Evolutionary conservation across 2,329 filamentous ascomycete species (phyloP).

Genomic region (Colletotrichum sp.): DNA sequence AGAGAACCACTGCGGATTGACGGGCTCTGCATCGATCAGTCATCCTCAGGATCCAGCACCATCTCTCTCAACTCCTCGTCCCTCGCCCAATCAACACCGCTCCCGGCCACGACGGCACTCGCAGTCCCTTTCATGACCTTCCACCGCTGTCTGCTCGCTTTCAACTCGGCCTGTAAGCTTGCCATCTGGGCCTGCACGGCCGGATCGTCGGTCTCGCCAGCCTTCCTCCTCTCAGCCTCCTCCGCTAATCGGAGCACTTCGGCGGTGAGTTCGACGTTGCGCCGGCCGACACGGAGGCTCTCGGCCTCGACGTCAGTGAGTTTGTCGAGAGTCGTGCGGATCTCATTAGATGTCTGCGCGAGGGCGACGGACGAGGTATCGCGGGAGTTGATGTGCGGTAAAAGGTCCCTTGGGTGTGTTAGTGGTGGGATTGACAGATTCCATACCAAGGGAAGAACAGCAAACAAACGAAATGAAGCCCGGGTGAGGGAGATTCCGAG

Average conservation of each 20-base stretch:
- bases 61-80: conserved; percentile 71
- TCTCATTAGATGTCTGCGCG: conserved; percentile 61
- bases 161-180: conserved; percentile 63
- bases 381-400: conserved; percentile 69
- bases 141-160: conserved; percentile 69
- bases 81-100: conserved; percentile 80
- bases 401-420: conserved; percentile 61
- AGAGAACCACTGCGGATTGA: not conserved
- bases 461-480: not conserved
- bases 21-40: not conserved
- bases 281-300: conserved; percentile 57
- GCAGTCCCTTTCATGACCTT: conserved; percentile 78
- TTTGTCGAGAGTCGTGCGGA: conserved; percentile 54
- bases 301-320: conserved; percentile 64
- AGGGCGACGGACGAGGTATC: conserved; percentile 70
- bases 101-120: conserved; percentile 80
- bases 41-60: conserved; percentile 70
- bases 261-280: conserved; percentile 68
- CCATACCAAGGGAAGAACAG: not conserved
- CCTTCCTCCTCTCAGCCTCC: conserved; percentile 56
- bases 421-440: not conserved
- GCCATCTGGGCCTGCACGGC: conserved; percentile 60
- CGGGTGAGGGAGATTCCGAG: not conserved
- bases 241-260: conserved; percentile 68
- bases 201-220: conserved; percentile 58